A percentile compares a stretch with the other conserved stretches of the same genome.
These are phyloP conservation scores for Tilletia horrida DNA, from an alignment of 1,284 basidiomycete genomes.

Conservation along the genomic window DNA sequence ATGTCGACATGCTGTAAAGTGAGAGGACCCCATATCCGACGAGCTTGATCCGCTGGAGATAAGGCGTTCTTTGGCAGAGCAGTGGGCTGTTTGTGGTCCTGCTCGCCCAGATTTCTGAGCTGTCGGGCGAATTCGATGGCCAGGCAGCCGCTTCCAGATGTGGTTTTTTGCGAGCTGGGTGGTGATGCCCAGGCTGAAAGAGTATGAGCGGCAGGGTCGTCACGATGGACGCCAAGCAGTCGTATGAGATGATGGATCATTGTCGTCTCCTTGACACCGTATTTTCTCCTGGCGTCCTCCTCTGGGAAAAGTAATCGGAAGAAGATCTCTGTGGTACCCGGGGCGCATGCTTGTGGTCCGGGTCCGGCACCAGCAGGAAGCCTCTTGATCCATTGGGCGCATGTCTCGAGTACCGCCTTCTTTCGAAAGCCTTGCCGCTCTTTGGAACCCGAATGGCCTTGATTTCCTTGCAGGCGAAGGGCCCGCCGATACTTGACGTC, in stretches of 20 bases:
- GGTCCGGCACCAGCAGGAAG: neutral
- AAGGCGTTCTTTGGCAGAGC: neutral
- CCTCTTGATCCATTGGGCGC: neutral
- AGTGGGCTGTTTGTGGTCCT: neutral
- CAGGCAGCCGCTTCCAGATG: conserved; percentile 4
- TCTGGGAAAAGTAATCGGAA: conserved; percentile 11
- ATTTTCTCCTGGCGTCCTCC: conserved; percentile 1
- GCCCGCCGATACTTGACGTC: neutral
- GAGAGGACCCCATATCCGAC: conserved; percentile 3
- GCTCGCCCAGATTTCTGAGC: neutral
- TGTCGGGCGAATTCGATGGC: conserved; percentile 5
- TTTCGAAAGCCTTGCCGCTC: neutral
- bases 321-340: neutral
- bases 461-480: neutral
- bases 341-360: conserved; percentile 3
- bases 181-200: neutral
- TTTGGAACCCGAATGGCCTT: neutral
- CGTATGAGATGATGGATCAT: neutral
- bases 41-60: too few species aligned
- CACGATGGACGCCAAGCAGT: neutral
- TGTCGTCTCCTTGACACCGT: neutral
- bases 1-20: conserved; percentile 11
- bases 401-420: neutral
- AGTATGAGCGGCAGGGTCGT: neutral
- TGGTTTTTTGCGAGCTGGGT: neutral